phyloP scores from a whole-genome alignment of 129 eudicot genomes.

The Arctium lappa region DNA sequence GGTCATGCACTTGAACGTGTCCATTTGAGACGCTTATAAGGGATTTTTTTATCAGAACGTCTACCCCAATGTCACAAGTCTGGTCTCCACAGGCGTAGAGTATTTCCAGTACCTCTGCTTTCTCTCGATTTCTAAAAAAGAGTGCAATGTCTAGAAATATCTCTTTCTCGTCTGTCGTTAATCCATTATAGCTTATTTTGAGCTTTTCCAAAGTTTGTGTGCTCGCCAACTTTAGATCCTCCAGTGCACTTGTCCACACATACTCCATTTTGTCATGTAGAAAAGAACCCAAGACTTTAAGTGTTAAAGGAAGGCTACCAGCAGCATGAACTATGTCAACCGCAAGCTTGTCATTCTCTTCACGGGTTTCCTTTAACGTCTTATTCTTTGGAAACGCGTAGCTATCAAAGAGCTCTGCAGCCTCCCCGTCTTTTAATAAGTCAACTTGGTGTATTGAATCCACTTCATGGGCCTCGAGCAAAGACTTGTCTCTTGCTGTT shows the following conservation, averaged over 20 bases:
- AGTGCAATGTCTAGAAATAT: background rate
- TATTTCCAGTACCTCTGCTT: background rate
- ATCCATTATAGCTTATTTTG: slow-evolving; percentile 19
- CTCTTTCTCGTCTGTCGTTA: background rate
- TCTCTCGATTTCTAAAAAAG: background rate
- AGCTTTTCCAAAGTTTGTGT: background rate
- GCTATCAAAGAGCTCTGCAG: slow-evolving; percentile 1
- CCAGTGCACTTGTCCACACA: slow-evolving; percentile 14
- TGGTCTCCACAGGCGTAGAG: background rate
- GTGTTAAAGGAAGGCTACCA: slow-evolving; percentile 25
- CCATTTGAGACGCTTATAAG: background rate
- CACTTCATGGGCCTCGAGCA: background rate
- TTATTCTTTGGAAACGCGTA: slow-evolving; percentile 4
- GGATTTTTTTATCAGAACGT: background rate
- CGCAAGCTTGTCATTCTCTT: background rate
- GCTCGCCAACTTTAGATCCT: background rate
- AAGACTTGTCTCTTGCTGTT: slow-evolving; percentile 22
- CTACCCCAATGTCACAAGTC: background rate
- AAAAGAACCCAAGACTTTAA: background rate
- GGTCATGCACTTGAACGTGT: slow-evolving; percentile 11
- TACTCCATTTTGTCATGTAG: background rate
- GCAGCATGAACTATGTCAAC: background rate
- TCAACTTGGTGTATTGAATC: background rate
- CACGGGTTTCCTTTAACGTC: background rate
- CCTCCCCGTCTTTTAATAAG: background rate